Conservation (phyloP, 176 grass and related monocot species). For the Chrysopogon serrulatus region DNA sequence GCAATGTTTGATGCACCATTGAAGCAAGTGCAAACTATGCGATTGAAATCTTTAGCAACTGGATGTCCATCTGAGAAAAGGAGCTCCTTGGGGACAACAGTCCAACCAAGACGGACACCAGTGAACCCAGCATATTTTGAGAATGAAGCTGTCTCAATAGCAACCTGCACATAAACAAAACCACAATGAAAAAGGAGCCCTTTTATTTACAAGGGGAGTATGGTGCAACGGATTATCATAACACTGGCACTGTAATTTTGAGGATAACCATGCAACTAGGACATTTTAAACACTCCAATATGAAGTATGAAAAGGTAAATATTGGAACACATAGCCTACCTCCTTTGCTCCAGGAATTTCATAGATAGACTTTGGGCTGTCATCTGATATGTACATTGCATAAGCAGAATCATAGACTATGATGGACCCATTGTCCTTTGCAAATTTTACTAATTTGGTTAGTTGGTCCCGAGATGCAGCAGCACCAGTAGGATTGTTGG, state of each 20-base stretch:
- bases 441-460: constrained; percentile 73
- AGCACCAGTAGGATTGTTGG: constrained; percentile 91
- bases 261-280: not conserved
- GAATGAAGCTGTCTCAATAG: constrained; percentile 89
- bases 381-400: constrained; percentile 95
- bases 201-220: not conserved
- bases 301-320: not conserved
- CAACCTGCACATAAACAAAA: constrained; percentile 65
- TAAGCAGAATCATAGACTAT: constrained; percentile 98
- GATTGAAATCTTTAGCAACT: constrained; percentile 90
- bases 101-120: constrained; percentile 92
- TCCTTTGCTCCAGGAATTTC: constrained; percentile 97
- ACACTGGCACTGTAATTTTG: not conserved
- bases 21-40: constrained; percentile 89
- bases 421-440: constrained; percentile 81
- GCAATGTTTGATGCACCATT: constrained; percentile 86
- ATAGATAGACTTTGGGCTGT: constrained; percentile 78
- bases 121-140: constrained; percentile 99
- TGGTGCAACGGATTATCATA: not conserved
- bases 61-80: constrained; percentile 91
- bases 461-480: constrained; percentile 75
- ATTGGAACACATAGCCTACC: constrained; percentile 29
- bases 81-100: constrained; percentile 83
- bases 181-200: not conserved
- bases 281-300: not conserved